phyloP scores from a whole-genome alignment of 2,329 filamentous ascomycete genomes.

The Diaporthe citrichinensis region DNA sequence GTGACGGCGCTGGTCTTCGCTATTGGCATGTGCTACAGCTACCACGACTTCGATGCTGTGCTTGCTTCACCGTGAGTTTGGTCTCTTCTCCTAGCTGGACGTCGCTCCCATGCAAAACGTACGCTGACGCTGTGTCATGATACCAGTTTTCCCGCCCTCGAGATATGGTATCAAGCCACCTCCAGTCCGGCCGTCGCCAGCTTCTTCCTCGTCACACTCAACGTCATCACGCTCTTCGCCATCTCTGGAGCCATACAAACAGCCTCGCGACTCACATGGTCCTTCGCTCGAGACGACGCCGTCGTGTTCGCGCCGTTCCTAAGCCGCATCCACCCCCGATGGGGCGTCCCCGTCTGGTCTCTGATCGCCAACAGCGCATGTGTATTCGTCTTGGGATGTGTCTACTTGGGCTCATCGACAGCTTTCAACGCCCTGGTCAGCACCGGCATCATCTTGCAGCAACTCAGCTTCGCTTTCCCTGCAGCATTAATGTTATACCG shows the following conservation, averaged over 20 bases:
- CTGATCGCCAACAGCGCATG: constrained; percentile 33
- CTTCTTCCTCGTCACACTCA: constrained; percentile 29
- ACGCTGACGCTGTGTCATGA: accelerated
- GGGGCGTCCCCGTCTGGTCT: constrained; percentile 34
- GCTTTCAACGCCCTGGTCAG: constrained; percentile 40
- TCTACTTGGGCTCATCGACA: constrained; percentile 37
- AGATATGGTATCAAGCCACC: constrained; percentile 39
- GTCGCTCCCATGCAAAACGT: accelerated
- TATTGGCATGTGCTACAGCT: constrained; percentile 48
- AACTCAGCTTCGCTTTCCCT: constrained; percentile 40
- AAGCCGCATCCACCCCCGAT: constrained; percentile 22
- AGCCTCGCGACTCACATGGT: constrained; percentile 35
- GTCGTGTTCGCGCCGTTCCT: constrained; percentile 31
- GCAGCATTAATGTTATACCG: constrained; percentile 37
- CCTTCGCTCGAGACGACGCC: constrained; percentile 38
- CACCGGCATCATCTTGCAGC: constrained; percentile 38
- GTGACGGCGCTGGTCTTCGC: constrained; percentile 50
- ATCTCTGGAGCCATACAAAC: constrained; percentile 40
- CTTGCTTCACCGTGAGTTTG: constrained; percentile 38
- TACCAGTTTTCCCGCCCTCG: constrained; percentile 36
- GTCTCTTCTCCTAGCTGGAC: background rate
- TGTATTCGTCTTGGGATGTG: constrained; percentile 33
- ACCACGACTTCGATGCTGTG: constrained; percentile 43
- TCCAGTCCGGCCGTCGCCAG: constrained; percentile 26
- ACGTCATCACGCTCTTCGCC: constrained; percentile 27